A percentile compares a stretch with the other conserved stretches of the same genome.
Evolutionary conservation across 1,284 basidiomycete species (phyloP).

Genomic region (Chalciporus sp.): DNA sequence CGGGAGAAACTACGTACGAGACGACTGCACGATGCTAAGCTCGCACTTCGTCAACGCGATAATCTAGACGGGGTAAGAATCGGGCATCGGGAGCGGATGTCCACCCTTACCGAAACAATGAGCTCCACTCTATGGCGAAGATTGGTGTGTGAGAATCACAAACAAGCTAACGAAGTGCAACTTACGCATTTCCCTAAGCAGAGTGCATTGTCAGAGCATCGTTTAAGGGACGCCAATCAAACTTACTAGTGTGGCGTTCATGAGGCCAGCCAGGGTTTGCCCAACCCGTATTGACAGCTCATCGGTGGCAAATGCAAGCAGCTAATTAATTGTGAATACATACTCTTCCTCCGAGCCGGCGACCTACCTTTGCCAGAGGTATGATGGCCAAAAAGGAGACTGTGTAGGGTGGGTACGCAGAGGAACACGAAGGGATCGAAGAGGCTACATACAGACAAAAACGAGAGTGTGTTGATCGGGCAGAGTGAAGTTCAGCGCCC

Average conservation of each 20-base stretch:
- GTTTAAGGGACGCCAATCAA: constrained; percentile 3
- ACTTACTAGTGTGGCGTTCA: constrained; percentile 84
- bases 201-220: constrained; percentile 4
- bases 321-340: constrained; percentile 36
- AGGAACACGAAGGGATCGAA: not conserved
- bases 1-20: constrained; percentile 51
- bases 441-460: constrained; percentile 64
- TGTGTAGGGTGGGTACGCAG: constrained; percentile 29
- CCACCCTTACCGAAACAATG: constrained; percentile 63
- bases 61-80: constrained; percentile 50
- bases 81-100: too few relatives aligned
- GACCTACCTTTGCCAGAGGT: constrained; percentile 69
- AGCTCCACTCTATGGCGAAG: constrained; percentile 65
- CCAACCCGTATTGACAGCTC: constrained; percentile 82
- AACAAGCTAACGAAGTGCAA: constrained; percentile 13
- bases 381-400: constrained; percentile 75
- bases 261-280: constrained; percentile 82
- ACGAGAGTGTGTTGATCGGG: constrained; percentile 57
- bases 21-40: constrained; percentile 80
- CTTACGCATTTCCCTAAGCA: constrained; percentile 77
- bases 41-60: constrained; percentile 84
- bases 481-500: constrained; percentile 71
- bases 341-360: not conserved
- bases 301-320: constrained; percentile 87
- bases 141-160: too few relatives aligned